phyloP scores from a whole-genome alignment of 1,284 basidiomycete species.

The Cerioporus squamosus region DNA sequence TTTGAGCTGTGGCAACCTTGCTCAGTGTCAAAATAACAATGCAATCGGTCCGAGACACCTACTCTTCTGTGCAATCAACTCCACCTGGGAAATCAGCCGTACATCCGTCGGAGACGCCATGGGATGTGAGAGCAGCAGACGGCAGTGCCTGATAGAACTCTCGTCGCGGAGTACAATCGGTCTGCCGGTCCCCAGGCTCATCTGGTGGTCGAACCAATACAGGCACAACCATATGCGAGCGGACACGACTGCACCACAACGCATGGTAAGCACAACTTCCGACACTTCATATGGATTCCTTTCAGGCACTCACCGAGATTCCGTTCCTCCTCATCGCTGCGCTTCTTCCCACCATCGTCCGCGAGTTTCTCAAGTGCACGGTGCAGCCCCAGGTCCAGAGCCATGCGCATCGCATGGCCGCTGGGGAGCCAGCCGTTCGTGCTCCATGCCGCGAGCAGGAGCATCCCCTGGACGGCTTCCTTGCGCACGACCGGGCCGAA shows the following conservation, averaged over 20 bases:
- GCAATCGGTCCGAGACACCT: slow-evolving; percentile 24
- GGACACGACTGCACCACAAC: slow-evolving; percentile 68
- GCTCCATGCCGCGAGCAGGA: slow-evolving; percentile 90
- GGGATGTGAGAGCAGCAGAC: slow-evolving; percentile 79
- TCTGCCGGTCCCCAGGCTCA: slow-evolving; percentile 89
- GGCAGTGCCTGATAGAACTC: slow-evolving; percentile 83
- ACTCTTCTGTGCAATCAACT: slow-evolving; percentile 93
- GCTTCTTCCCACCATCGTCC: slow-evolving; percentile 63
- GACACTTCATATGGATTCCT: background rate
- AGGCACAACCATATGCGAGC: slow-evolving; percentile 93
- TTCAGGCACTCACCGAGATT: slow-evolving; percentile 64
- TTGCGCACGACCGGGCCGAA: slow-evolving; percentile 93
- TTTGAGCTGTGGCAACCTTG: slow-evolving; percentile 67
- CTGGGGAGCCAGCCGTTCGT: slow-evolving; percentile 94
- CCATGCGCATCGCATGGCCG: slow-evolving; percentile 94
- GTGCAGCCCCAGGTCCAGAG: slow-evolving; percentile 90
- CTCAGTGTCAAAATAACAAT: slow-evolving; percentile 13
- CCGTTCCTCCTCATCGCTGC: slow-evolving; percentile 83
- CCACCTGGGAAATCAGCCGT: slow-evolving; percentile 84
- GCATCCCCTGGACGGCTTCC: slow-evolving; percentile 91
- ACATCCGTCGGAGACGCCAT: slow-evolving; percentile 91
- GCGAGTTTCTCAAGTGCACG: slow-evolving; percentile 90
- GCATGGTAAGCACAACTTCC: slow-evolving; percentile 18
- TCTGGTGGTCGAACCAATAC: slow-evolving; percentile 93
- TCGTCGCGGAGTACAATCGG: slow-evolving; percentile 91